Evolutionary conservation across 129 eudicot genomes (phyloP).

Genomic region (Solidago caesia): DNA sequence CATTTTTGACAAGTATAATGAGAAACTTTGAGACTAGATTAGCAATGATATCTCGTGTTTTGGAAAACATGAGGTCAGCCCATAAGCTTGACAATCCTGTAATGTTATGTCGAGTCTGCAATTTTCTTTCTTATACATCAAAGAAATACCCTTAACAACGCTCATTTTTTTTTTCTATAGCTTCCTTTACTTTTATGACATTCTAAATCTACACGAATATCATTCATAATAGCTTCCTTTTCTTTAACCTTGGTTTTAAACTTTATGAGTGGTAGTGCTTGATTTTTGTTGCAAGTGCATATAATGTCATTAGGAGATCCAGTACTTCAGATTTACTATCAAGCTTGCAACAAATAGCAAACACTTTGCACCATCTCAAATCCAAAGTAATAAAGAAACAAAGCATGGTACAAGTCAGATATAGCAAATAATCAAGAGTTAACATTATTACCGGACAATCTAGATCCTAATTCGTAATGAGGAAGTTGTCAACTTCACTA

Average conservation of each 20-base stretch:
- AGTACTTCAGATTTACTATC: neutral
- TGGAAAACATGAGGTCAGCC: neutral
- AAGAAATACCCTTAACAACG: neutral
- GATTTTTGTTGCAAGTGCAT: neutral
- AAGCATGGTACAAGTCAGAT: neutral
- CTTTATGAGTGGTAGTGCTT: neutral
- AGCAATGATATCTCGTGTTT: neutral
- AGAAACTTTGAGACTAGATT: neutral
- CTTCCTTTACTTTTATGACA: neutral
- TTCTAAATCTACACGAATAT: neutral
- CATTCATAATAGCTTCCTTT: neutral
- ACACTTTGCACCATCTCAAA: neutral
- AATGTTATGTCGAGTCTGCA: neutral
- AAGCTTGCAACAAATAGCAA: conserved; percentile 12
- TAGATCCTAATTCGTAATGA: no score
- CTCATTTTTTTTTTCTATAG: neutral
- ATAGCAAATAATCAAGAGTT: neutral
- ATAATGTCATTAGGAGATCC: neutral
- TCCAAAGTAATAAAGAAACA: conserved; percentile 6
- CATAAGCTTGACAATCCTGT: neutral
- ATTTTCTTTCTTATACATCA: neutral
- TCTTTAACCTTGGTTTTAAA: neutral
- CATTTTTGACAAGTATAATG: neutral
- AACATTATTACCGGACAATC: no score
- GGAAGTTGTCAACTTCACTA: no score